A percentile compares a stretch with the other conserved stretches of the same genome.
Conservation (phyloP, 148 eudicot species). For the Persicaria maculosa region DNA sequence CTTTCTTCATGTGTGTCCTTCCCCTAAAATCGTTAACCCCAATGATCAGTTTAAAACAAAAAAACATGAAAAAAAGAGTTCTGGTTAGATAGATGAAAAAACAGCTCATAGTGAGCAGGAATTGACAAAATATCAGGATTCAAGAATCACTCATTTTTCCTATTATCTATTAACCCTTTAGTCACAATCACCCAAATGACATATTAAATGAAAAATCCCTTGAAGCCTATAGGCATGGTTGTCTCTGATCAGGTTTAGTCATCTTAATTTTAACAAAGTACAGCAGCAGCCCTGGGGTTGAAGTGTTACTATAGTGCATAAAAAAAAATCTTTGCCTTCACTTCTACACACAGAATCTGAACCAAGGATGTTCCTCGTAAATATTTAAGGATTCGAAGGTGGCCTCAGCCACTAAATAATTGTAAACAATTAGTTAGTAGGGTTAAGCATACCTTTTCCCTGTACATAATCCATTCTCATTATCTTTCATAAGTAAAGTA, state of each 20-base stretch:
- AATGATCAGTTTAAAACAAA: neutral
- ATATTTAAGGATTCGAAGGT: neutral
- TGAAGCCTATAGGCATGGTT: neutral
- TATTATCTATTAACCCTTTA: neutral
- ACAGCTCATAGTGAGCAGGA: neutral
- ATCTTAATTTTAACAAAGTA: neutral
- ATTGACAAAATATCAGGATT: neutral
- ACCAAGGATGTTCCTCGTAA: too few species aligned
- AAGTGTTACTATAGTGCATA: neutral
- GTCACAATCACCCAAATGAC: neutral
- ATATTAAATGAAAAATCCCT: neutral
- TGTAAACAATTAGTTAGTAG: neutral
- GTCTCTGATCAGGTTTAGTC: neutral
- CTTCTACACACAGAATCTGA: neutral
- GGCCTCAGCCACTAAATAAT: neutral
- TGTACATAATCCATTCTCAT: neutral
- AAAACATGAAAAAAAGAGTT: conserved; percentile 11
- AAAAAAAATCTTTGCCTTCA: neutral
- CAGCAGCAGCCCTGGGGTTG: neutral
- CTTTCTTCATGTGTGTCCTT: conserved; percentile 28
- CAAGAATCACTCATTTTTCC: neutral
- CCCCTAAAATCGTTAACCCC: conserved; percentile 23
- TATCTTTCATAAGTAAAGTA: neutral
- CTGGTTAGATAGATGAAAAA: neutral
- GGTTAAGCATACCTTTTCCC: neutral